Evolutionary conservation across 768 basidiomycete species (phyloP).

Genomic region (Rhodotorula babjevae): DNA sequence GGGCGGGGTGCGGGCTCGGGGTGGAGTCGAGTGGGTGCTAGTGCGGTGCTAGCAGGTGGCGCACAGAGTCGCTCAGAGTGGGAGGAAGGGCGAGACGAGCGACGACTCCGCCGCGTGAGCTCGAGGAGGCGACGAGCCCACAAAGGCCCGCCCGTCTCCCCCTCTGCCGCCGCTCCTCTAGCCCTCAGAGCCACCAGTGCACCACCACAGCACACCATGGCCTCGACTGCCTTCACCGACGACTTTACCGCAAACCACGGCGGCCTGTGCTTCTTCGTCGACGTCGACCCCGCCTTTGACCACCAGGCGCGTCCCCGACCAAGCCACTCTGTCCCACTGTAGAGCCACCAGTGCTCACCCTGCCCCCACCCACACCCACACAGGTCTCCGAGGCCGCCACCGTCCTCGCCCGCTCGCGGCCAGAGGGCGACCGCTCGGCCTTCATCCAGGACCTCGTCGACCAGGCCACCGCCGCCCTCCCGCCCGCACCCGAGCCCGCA

Average conservation of each 20-base stretch:
- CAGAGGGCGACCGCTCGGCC: slow-evolving; percentile 13
- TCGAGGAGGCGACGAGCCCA: background rate
- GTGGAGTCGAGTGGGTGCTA: no score
- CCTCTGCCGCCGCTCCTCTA: background rate
- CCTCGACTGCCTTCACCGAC: slow-evolving; percentile 31
- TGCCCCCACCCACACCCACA: no score
- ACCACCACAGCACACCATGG: background rate
- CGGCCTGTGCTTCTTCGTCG: slow-evolving; percentile 29
- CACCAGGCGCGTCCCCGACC: slow-evolving; percentile 15
- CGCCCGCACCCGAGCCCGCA: slow-evolving; percentile 1
- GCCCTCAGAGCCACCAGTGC: background rate
- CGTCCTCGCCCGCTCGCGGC: slow-evolving; percentile 20
- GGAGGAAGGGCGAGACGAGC: background rate
- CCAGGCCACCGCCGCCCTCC: slow-evolving; percentile 15
- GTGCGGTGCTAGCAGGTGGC: no score
- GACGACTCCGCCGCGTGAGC: background rate
- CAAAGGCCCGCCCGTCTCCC: background rate
- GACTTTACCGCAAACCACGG: slow-evolving; percentile 20
- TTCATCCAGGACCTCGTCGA: slow-evolving; percentile 15
- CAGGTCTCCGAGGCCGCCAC: slow-evolving; percentile 25
- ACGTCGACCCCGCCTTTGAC: slow-evolving; percentile 32
- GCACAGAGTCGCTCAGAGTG: background rate
- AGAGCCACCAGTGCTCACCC: background rate
- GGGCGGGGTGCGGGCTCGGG: no score
- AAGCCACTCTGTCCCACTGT: background rate